phyloP scores from a whole-genome alignment of 192 early-diverging fungal species.

The Backusella luteola region DNA sequence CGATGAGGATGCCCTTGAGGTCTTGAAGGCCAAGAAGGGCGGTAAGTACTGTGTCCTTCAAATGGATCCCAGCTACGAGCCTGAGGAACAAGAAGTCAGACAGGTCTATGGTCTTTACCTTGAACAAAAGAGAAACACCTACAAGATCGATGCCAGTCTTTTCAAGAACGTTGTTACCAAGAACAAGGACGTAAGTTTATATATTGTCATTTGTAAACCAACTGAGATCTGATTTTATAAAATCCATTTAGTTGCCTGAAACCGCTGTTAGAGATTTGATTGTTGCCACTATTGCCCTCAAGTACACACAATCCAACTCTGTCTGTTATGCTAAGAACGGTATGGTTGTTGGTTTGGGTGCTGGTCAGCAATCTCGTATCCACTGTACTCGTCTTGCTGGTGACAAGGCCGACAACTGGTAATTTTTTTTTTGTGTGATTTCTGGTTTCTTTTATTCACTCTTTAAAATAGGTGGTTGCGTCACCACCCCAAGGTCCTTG shows the following conservation, averaged over 20 bases:
- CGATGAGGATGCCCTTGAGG: slow-evolving; percentile 80
- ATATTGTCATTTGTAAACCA: neutral
- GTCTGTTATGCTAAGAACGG: slow-evolving; percentile 98
- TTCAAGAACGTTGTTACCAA: slow-evolving; percentile 88
- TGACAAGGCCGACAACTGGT: slow-evolving; percentile 98
- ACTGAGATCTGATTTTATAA: neutral
- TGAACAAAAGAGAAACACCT: slow-evolving; percentile 92
- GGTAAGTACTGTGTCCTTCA: slow-evolving; percentile 96
- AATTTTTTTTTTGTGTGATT: neutral
- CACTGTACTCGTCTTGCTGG: slow-evolving; percentile 99
- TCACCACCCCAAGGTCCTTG: slow-evolving; percentile 93
- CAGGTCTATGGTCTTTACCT: slow-evolving; percentile 94
- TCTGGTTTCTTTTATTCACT: neutral
- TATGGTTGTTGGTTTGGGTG: slow-evolving; percentile 95
- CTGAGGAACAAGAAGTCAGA: slow-evolving; percentile 79
- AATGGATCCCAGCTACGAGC: slow-evolving; percentile 91
- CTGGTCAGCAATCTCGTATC: slow-evolving; percentile 98
- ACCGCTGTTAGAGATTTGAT: slow-evolving; percentile 80
- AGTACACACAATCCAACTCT: slow-evolving; percentile 99
- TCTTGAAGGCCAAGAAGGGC: slow-evolving; percentile 93
- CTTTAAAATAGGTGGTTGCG: slow-evolving; percentile 67
- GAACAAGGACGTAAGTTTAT: slow-evolving; percentile 60
- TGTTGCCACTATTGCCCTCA: slow-evolving; percentile 97
- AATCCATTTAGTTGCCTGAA: slow-evolving; percentile 48
- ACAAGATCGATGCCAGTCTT: slow-evolving; percentile 66